Conservation (phyloP, 495 filamentous ascomycete genomes). For the Penicillium taxi region DNA sequence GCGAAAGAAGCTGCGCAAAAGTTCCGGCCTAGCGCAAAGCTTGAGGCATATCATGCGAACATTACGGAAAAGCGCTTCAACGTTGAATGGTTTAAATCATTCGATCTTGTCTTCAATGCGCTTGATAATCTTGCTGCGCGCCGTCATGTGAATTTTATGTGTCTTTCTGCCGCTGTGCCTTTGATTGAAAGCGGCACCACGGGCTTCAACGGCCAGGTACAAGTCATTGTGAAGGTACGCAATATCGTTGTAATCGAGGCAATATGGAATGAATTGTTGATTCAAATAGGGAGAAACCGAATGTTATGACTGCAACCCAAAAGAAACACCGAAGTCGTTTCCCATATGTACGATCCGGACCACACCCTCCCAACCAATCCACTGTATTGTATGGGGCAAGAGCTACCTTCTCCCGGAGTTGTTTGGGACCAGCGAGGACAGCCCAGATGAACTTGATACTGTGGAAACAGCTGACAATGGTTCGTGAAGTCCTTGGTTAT, state of each 20-base stretch:
- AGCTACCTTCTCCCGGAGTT: slow-evolving; percentile 93
- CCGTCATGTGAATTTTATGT: slow-evolving; percentile 97
- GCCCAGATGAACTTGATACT: slow-evolving; percentile 59
- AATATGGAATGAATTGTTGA: not conserved
- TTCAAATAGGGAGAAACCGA: slow-evolving; percentile 65
- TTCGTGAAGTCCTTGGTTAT: slow-evolving; percentile 16
- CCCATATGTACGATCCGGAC: slow-evolving; percentile 96
- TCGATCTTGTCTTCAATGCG: slow-evolving; percentile 89
- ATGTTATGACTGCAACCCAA: slow-evolving; percentile 91
- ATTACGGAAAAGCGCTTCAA: slow-evolving; percentile 93
- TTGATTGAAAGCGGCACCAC: slow-evolving; percentile 96
- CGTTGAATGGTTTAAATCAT: slow-evolving; percentile 78
- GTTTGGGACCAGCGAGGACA: slow-evolving; percentile 85
- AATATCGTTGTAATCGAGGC: not conserved
- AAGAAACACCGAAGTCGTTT: slow-evolving; percentile 82
- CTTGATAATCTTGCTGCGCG: slow-evolving; percentile 93
- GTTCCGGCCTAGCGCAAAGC: slow-evolving; percentile 84
- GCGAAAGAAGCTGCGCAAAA: slow-evolving; percentile 86
- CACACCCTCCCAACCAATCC: slow-evolving; percentile 89
- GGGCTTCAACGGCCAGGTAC: slow-evolving; percentile 96
- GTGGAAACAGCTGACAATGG: slow-evolving; percentile 75
- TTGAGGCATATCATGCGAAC: slow-evolving; percentile 88
- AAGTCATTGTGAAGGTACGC: slow-evolving; percentile 78
- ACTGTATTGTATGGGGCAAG: slow-evolving; percentile 99
- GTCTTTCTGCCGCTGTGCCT: slow-evolving; percentile 80